Conservation (phyloP, 2,329 filamentous ascomycete genomes). For the Xylariaceae sp. region DNA sequence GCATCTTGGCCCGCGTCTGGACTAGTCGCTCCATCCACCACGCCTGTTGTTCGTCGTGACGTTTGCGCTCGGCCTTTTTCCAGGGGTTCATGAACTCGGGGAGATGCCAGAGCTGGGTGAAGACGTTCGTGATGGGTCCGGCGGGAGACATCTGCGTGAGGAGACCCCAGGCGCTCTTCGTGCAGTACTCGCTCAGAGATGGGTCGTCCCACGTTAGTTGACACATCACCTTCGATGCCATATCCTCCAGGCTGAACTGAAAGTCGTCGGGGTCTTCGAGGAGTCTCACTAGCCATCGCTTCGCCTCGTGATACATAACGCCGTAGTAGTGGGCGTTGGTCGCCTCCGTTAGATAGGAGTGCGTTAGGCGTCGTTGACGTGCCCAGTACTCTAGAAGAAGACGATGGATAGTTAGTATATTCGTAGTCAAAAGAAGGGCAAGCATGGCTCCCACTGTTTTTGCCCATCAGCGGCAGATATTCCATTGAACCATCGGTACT, state of each 20-base stretch:
- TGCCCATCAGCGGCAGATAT: conserved; percentile 51
- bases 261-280: conserved; percentile 47
- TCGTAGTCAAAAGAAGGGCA: not conserved
- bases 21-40: conserved; percentile 47
- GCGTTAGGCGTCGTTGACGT: conserved; percentile 47
- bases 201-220: conserved; percentile 49
- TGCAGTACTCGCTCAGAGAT: conserved; percentile 42
- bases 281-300: conserved; percentile 46
- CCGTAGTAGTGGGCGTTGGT: conserved; percentile 32
- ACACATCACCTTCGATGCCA: conserved; percentile 53
- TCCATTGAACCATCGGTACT: conserved; percentile 50
- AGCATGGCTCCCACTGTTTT: conserved; percentile 40
- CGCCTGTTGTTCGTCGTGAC: conserved; percentile 47
- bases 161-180: conserved; percentile 49
- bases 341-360: conserved; percentile 43
- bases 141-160: conserved; percentile 53
- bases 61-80: conserved; percentile 47
- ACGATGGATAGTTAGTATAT: not conserved
- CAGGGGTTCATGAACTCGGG: conserved; percentile 47
- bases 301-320: conserved; percentile 47
- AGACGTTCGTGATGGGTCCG: conserved; percentile 51
- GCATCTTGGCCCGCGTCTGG: conserved; percentile 36
- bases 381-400: conserved; percentile 45
- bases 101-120: conserved; percentile 50
- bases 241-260: conserved; percentile 46